Base-by-base conservation (phyloP, 1,284 basidiomycete genomes). In the Paramarasmius palmivorus region DNA sequence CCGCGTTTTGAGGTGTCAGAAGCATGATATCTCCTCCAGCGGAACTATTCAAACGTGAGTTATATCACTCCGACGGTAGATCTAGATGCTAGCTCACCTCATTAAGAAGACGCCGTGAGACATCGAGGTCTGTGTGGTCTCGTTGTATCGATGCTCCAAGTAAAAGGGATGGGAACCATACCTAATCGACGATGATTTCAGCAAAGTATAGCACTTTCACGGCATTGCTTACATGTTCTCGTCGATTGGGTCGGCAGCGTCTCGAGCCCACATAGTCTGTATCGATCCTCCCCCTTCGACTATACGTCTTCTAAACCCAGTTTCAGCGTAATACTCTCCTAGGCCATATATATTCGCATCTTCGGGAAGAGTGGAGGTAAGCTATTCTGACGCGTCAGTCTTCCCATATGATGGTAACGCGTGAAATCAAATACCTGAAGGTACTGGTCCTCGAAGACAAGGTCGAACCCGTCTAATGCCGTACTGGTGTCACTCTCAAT, bases 331-430 rank as follows among this genome's bases (percentile, higher is more conserved):
- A 19, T 83, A 80, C 65, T 93, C 90, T 3, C 90, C 90, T 7
- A 93, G 71, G 0, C 91, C 91, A 59, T 92, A 92, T 41, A 93
- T 77, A 61, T 92, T 90, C 19, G 88, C 78, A 35, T 79, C 77
- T 17, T 76, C 68, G 0, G 87, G 86, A 2, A 89, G 72, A 0
- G 81, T 75, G 19, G 85, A 88, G 3, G 84, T 72, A 3, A 92
- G 63, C 79, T 92, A 73, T 9, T 44, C 34, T 15, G 54, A 52
- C 17, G 10, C 36, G 17, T 40, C 15, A 29, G 19, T 1, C 52
- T n/a, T 39, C 25, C 38, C 15, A 36, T 12, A 29, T 45, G 22
- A 4, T 2, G 22, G 25, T 22, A 17, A n/a, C 19, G n/a, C 17
- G 5, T 25, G 26, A 32, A 14, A 12, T 19, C n/a, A 49, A 37